Evolutionary conservation across 225 moss, liverwort and hornwort species (phyloP).

Genomic region (Bryum argenteum): DNA sequence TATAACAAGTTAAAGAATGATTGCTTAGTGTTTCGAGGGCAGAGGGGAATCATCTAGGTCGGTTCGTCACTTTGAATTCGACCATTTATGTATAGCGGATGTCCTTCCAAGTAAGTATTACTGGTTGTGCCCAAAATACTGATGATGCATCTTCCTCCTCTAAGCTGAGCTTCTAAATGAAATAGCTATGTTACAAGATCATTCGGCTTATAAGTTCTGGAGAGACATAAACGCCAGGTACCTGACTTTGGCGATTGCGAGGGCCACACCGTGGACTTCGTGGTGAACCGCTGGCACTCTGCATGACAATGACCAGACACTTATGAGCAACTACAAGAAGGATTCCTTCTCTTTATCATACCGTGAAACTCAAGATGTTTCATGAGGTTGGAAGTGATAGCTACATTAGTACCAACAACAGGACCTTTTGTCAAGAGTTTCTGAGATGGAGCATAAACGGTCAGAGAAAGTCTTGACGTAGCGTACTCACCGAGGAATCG

Average conservation of each 20-base stretch:
- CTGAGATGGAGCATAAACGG: neutral
- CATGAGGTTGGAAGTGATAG: neutral
- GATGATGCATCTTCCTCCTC: neutral
- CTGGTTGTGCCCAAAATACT: constrained; percentile 5
- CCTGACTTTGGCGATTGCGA: constrained; percentile 53
- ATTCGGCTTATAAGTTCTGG: constrained; percentile 4
- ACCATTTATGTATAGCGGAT: constrained; percentile 5
- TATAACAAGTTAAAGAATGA: constrained; percentile 1
- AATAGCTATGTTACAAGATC: constrained; percentile 7
- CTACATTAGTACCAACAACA: neutral
- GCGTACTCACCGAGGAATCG: constrained; percentile 51
- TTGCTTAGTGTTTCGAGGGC: neutral
- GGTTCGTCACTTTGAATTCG: constrained; percentile 13
- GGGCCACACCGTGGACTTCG: constrained; percentile 44
- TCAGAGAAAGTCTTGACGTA: constrained; percentile 13
- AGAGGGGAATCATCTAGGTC: constrained; percentile 3
- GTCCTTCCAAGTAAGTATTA: neutral
- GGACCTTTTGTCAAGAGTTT: constrained; percentile 16
- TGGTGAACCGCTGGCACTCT: constrained; percentile 45
- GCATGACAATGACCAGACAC: constrained; percentile 27
- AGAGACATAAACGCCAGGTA: constrained; percentile 28
- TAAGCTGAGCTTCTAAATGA: neutral
- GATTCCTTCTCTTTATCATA: neutral
- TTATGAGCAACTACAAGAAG: constrained; percentile 20
- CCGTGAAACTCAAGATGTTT: neutral